Percentiles rank a stretch among this genome's conserved stretches.
These are phyloP conservation scores for Leptomonas seymouri DNA, from an alignment of 208 protist genomes.

Conservation along the genomic window DNA sequence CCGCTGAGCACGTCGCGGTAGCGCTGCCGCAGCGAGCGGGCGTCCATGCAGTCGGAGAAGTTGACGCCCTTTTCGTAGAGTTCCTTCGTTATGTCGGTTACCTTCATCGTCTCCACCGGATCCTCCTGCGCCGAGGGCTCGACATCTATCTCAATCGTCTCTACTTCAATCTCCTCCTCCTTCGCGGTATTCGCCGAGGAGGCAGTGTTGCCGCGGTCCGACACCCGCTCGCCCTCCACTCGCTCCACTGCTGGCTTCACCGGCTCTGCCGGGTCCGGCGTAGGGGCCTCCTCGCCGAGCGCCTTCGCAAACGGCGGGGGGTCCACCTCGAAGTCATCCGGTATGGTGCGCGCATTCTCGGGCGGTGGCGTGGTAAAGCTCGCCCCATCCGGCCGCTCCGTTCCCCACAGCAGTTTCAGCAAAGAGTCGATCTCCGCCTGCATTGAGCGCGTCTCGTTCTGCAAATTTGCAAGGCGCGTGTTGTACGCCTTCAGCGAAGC, in stretches of 20 bases:
- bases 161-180: slow-evolving; percentile 79
- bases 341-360: slow-evolving; percentile 3
- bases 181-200: slow-evolving; percentile 2
- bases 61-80: slow-evolving; percentile 87
- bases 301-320: slow-evolving; percentile 62
- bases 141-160: slow-evolving; percentile 85
- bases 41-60: slow-evolving; percentile 92
- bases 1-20: slow-evolving; percentile 81
- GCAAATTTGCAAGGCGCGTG: slow-evolving; percentile 75
- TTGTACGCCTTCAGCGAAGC: slow-evolving; percentile 91
- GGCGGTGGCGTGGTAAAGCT: slow-evolving; percentile 64
- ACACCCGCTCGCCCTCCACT: slow-evolving; percentile 82
- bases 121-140: slow-evolving; percentile 46
- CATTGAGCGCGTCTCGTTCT: slow-evolving; percentile 85
- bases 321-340: slow-evolving; percentile 70
- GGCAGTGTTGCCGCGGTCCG: background rate
- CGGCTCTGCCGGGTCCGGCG: background rate
- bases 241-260: slow-evolving; percentile 39
- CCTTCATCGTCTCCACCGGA: slow-evolving; percentile 74
- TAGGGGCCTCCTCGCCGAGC: slow-evolving; percentile 35
- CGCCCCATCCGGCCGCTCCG: slow-evolving; percentile 58
- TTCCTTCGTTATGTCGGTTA: slow-evolving; percentile 90
- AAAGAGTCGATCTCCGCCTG: slow-evolving; percentile 78
- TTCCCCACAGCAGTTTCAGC: slow-evolving; percentile 85
- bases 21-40: slow-evolving; percentile 75